Conservation (phyloP, 1,284 basidiomycete genomes). For the Retiboletus fuscus region DNA sequence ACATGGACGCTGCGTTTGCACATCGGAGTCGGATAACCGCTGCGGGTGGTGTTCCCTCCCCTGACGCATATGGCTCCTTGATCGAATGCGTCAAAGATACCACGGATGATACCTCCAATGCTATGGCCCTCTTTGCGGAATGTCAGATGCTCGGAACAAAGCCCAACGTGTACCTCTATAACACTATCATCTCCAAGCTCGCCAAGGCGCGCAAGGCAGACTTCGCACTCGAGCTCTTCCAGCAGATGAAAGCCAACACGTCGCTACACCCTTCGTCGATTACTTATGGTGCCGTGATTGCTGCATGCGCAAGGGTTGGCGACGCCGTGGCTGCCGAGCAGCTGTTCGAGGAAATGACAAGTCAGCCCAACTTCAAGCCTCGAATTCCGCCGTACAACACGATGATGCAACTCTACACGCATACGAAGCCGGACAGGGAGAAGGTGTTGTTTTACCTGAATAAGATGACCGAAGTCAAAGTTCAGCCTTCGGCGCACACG, state of each 20-base stretch:
- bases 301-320: constrained; percentile 93
- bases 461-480: constrained; percentile 70
- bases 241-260: constrained; percentile 77
- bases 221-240: constrained; percentile 86
- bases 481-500: constrained; percentile 87
- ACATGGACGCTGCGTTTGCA: constrained; percentile 82
- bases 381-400: constrained; percentile 96
- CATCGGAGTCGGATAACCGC: constrained; percentile 85
- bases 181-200: constrained; percentile 95
- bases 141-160: constrained; percentile 74
- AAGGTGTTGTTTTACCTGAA: constrained; percentile 84
- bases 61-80: constrained; percentile 92
- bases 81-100: constrained; percentile 91
- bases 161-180: constrained; percentile 91
- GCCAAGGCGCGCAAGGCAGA: constrained; percentile 94
- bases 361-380: constrained; percentile 82
- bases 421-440: constrained; percentile 87
- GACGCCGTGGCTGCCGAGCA: constrained; percentile 86
- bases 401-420: constrained; percentile 98
- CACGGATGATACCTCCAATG: constrained; percentile 92
- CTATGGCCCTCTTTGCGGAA: constrained; percentile 87
- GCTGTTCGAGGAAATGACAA: constrained; percentile 89
- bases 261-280: constrained; percentile 83
- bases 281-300: constrained; percentile 96
- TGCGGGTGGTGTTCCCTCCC: constrained; percentile 81